Evolutionary conservation across 495 filamentous ascomycete species (phyloP), one percentile per base, ranked within the genome.

Genomic region (Trichocladium uniseriatum): DNA sequence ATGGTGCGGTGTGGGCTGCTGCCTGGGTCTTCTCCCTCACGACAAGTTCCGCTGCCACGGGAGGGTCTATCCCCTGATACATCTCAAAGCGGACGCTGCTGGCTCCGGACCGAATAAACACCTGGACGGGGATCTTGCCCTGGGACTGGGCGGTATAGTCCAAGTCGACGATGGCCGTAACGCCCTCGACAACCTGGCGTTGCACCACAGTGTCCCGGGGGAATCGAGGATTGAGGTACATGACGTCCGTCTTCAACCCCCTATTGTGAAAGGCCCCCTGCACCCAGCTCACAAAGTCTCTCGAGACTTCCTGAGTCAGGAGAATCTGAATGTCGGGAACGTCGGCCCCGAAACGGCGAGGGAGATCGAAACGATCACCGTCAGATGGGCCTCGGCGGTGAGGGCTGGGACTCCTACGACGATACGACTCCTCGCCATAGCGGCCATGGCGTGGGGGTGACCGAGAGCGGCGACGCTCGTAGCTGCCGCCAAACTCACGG

Each of bases 311-410:
- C 54, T 91, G 83, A 13, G 87, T 65, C 1, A 94, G 77, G 2
- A 98, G 72, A 21, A 96, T 76, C 57, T 95, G 91, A 21, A 97
- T 86, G 57, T 97, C 92, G 4, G 92, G 92, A 18, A 97, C 80
- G 51, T 95, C 81, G 45, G 76, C 69, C 2, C 86, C 79, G 42
- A 78, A 76, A 51, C 91, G 79, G 50, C 82, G 74, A 20, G 89
- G 86, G 16, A 95, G 75, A 14, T 82, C 82, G 3, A 86, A 68
- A 35, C 80, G 76, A 54, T 84, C 83, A 18, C 73, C 72, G 31
- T 81, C 78, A 38, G 66, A 55, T 7, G 75, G 60, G 20, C 74
- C 70, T 16, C 66, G 68, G 46, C 79, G 71, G 38, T 61, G 60
- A 2, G 84, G 85, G 53, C 80, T 88, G 2, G 79, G 79, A 48